Base-by-base conservation (phyloP, 208 protist species). In the Acanthamoeba pearcei region DNA sequence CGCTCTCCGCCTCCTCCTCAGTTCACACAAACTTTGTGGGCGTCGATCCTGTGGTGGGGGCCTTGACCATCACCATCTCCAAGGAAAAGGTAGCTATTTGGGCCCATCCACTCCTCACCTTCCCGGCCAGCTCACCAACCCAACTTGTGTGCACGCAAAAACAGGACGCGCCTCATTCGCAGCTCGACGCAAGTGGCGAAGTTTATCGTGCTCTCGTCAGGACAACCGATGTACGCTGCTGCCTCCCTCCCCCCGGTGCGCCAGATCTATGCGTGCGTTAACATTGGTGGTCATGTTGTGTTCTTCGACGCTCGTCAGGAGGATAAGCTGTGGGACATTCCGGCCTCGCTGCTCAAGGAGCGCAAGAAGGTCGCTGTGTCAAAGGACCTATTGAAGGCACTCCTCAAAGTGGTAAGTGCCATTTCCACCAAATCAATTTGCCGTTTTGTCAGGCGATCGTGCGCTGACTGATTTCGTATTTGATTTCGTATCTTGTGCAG, bases 11-110 rank as follows among this genome's bases (percentile, higher is more conserved):
- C 32, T 24, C 13, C 38, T 19, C 10, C 10, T 29, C 82, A 90
- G 82, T 90, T 13, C 82, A 90, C 32, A 90, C 82, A 53, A 90
- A 90, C 53, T 68, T 90, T 46, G 82, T 90, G 19, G 82, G 82
- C 5, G 38, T 66, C 22, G 82, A 90, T 42, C 82, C 82, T 9
- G n/a, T 49, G 15, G 17, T 90, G 32, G 82, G 82, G 22, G 53
- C 82, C 19, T 38, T 90, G 82, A 27, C 27, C 29, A 90, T 90
- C 57, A 70, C 82, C 27, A 90, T 90, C 27, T 38, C 53, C 82
- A 90, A 90, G 29, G 53, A 90, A 68, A 82, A 82, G 74, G 74
- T 72, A 22, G 8, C 2, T 60, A 22, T 60, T 5, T 13, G 42
- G 42, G 5, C 38, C 38, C 42, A 46, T 46, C 42, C 42, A 46